Evolutionary conservation across 2,329 filamentous ascomycete species (phyloP).

Genomic region (Tolypocladium inflatum): DNA sequence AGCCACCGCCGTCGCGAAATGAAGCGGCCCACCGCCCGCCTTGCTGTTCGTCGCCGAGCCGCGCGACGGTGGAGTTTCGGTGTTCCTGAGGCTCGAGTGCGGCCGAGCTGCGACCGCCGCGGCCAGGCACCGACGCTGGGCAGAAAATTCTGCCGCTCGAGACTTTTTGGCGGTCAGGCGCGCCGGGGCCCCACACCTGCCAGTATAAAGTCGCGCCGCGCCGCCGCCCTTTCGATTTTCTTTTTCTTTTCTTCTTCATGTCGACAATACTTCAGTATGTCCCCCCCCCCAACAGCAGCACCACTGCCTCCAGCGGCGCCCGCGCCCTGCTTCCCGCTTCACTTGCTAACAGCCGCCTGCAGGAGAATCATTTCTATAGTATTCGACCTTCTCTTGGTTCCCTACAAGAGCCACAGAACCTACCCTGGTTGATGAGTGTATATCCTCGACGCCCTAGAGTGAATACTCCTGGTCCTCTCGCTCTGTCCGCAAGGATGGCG

Average conservation of each 20-base stretch:
- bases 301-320: background rate
- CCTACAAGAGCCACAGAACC: constrained; percentile 86
- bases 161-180: constrained; percentile 10
- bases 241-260: constrained; percentile 45
- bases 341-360: constrained; percentile 16
- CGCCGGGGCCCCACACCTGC: background rate
- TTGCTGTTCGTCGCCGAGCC: background rate
- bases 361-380: constrained; percentile 98
- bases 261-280: constrained; percentile 53
- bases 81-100: background rate
- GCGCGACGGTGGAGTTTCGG: background rate
- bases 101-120: background rate
- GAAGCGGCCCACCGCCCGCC: background rate
- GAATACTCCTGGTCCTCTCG: constrained; percentile 58
- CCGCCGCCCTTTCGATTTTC: constrained; percentile 21
- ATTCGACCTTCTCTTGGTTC: constrained; percentile 86
- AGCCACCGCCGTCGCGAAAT: background rate
- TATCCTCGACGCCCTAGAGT: constrained; percentile 86
- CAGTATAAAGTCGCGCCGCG: constrained; percentile 30
- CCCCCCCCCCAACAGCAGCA: constrained; percentile 21
- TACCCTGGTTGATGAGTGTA: constrained; percentile 89
- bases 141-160: constrained; percentile 10
- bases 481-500: constrained; percentile 53
- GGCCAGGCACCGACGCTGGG: background rate
- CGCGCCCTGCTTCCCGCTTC: background rate